Evolutionary conservation across 768 basidiomycete species (phyloP).

Genomic region (Agaricus blazei): DNA sequence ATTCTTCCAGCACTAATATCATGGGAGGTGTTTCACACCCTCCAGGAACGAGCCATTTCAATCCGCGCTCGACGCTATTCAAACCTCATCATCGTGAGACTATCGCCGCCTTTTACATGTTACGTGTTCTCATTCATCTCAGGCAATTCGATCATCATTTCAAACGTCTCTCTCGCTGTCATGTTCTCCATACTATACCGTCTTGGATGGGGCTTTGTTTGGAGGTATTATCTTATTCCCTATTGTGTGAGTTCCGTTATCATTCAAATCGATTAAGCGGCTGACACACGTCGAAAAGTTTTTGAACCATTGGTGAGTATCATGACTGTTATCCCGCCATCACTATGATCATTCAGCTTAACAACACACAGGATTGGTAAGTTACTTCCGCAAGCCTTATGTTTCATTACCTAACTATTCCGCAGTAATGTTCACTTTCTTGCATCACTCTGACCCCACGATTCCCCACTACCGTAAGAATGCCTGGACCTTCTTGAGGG

Average conservation of each 20-base stretch:
- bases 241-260: conserved; percentile 32
- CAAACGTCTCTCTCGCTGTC: conserved; percentile 20
- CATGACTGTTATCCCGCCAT: not conserved
- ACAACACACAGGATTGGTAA: conserved; percentile 25
- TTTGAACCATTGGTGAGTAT: conserved; percentile 36
- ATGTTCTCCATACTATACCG: conserved; percentile 21
- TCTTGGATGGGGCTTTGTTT: conserved; percentile 21
- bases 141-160: conserved; percentile 36
- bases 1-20: conserved; percentile 30
- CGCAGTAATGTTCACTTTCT: conserved; percentile 45
- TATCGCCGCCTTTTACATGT: not conserved
- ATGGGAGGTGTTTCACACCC: conserved; percentile 45
- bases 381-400: not conserved
- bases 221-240: conserved; percentile 33
- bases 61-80: conserved; percentile 34
- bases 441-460: conserved; percentile 50
- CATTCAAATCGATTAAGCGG: not conserved
- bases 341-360: not conserved
- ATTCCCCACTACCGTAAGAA: conserved; percentile 49
- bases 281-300: conserved; percentile 20
- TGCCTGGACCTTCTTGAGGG: conserved; percentile 48
- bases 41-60: conserved; percentile 40
- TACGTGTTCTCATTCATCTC: conserved; percentile 5
- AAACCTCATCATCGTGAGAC: conserved; percentile 32
- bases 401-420: not conserved